Evolutionary conservation across 2,329 filamentous ascomycete species (phyloP).

Genomic region (Fusarium sp.): DNA sequence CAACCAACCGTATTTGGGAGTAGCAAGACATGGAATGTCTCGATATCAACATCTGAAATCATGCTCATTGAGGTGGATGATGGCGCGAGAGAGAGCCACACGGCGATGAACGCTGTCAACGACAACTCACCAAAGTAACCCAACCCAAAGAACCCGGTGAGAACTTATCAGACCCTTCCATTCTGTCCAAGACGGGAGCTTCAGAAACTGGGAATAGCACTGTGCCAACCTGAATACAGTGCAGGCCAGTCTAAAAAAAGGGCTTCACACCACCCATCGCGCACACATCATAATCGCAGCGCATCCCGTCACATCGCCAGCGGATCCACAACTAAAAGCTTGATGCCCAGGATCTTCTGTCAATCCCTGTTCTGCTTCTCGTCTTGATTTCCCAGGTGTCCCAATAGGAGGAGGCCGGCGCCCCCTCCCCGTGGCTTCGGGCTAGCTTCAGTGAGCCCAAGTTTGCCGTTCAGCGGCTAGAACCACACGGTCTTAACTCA

Average conservation of each 20-base stretch:
- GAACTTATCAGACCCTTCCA: conserved; percentile 6
- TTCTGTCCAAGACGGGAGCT: neutral
- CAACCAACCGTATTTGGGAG: conserved; percentile 2
- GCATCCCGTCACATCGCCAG: conserved; percentile 29
- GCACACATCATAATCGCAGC: conserved; percentile 11
- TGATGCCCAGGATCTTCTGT: conserved; percentile 24
- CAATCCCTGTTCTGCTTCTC: conserved; percentile 3
- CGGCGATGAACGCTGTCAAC: conserved; percentile 17
- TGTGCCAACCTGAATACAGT: conserved; percentile 9
- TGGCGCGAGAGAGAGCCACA: conserved; percentile 32
- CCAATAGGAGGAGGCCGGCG: conserved; percentile 19
- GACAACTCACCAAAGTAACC: conserved; percentile 33
- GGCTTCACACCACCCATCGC: conserved; percentile 16
- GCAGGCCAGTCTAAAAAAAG: conserved; percentile 28
- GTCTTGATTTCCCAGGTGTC: conserved; percentile 2
- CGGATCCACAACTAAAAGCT: conserved; percentile 35
- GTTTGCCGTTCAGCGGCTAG: neutral
- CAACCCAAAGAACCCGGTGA: conserved; percentile 32
- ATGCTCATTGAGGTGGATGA: conserved; percentile 31
- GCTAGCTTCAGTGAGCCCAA: conserved; percentile 12
- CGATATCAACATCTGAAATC: conserved; percentile 8
- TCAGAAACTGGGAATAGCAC: neutral
- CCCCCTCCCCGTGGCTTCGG: conserved; percentile 6
- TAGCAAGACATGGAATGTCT: conserved; percentile 9
- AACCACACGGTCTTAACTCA: neutral